phyloP scores from a whole-genome alignment of 2,329 filamentous ascomycete genomes.

The Eutypella sp. region DNA sequence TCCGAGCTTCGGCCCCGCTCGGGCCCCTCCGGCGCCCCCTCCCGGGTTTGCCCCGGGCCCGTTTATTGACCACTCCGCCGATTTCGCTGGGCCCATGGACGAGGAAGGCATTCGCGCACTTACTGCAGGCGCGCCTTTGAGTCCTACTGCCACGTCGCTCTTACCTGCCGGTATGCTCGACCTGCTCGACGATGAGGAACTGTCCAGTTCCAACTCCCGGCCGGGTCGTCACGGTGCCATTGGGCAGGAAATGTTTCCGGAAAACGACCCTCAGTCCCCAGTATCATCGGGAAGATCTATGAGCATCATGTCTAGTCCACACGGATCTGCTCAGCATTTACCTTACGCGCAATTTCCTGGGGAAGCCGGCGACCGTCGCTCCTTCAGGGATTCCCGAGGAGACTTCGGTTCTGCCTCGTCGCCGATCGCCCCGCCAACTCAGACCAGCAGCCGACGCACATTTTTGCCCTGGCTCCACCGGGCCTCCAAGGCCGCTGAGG shows the following conservation, averaged over 20 bases:
- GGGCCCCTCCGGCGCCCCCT: slow-evolving; percentile 34
- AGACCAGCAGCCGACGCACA: slow-evolving; percentile 37
- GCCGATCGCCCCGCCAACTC: slow-evolving; percentile 30
- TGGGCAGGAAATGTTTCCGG: slow-evolving; percentile 29
- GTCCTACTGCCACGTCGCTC: slow-evolving; percentile 69
- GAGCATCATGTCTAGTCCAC: slow-evolving; percentile 57
- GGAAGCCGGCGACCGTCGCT: slow-evolving; percentile 41
- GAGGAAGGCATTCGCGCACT: slow-evolving; percentile 59
- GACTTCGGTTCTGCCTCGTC: slow-evolving; percentile 35
- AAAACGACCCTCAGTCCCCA: slow-evolving; percentile 54
- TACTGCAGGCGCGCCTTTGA: slow-evolving; percentile 64
- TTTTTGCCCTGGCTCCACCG: slow-evolving; percentile 59
- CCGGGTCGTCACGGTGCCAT: slow-evolving; percentile 31
- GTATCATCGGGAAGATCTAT: slow-evolving; percentile 53
- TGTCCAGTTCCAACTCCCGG: slow-evolving; percentile 36
- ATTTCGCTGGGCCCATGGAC: slow-evolving; percentile 42
- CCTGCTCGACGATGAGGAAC: slow-evolving; percentile 50
- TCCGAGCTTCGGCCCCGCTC: slow-evolving; percentile 41
- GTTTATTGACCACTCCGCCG: slow-evolving; percentile 44
- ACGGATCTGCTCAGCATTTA: slow-evolving; percentile 54
- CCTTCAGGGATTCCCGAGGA: slow-evolving; percentile 28
- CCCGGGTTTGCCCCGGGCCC: slow-evolving; percentile 49
- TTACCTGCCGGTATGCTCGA: slow-evolving; percentile 65
- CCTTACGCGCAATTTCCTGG: slow-evolving; percentile 45
- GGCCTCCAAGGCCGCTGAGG: slow-evolving; percentile 54